phyloP scores from a whole-genome alignment of 75 land plant species.

The Cryptomeria japonica region DNA sequence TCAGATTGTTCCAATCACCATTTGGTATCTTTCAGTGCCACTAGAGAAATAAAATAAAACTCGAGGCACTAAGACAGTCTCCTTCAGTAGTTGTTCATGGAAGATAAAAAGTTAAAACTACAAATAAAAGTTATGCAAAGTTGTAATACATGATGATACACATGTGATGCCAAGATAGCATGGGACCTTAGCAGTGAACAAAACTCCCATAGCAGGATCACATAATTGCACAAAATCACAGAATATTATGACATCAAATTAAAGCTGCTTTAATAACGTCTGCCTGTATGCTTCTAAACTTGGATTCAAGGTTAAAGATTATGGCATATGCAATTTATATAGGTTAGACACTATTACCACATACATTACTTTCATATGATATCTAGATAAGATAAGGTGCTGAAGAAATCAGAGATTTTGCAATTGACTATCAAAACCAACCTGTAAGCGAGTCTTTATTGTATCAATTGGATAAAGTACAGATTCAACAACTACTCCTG shows the following conservation, averaged over 20 bases:
- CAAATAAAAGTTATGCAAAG: neutral
- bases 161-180: neutral
- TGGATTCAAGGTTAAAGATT: neutral
- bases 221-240: neutral
- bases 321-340: neutral
- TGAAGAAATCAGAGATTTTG: neutral
- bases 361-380: neutral
- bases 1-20: too few species aligned
- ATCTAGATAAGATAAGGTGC: neutral
- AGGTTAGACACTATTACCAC: neutral
- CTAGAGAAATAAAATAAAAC: neutral
- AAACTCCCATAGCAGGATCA: neutral
- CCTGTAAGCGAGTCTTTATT: constrained; percentile 97
- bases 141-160: neutral
- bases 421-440: constrained; percentile 20
- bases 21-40: too few species aligned
- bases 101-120: neutral
- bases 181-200: neutral
- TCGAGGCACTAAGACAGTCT: neutral
- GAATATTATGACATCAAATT: neutral
- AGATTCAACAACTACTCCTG: constrained; percentile 95
- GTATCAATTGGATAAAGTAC: constrained; percentile 94
- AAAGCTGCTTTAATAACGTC: neutral
- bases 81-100: neutral
- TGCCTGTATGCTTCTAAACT: neutral